Conservation (phyloP, 805 yeast genomes). For the Diddensiella caesifluorescens region DNA sequence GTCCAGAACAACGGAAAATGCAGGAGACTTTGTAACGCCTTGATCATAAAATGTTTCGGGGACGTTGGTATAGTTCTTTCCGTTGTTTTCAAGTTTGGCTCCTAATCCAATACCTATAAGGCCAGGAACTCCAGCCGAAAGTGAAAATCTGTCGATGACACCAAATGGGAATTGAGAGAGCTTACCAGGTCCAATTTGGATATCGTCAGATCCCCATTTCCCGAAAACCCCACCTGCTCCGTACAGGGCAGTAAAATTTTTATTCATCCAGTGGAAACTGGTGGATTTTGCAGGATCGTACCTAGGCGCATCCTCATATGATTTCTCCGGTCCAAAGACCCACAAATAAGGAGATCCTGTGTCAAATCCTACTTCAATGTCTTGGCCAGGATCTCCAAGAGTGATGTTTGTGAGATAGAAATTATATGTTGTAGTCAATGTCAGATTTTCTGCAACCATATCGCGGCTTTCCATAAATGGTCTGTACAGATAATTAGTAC, state of each 20-base stretch:
- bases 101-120: slow-evolving; percentile 37
- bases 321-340: slow-evolving; percentile 37
- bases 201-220: slow-evolving; percentile 29
- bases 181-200: slow-evolving; percentile 21
- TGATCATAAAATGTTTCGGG: slow-evolving; percentile 55
- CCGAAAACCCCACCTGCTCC: slow-evolving; percentile 33
- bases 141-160: slow-evolving; percentile 21
- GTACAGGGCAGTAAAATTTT: slow-evolving; percentile 39
- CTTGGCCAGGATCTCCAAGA: slow-evolving; percentile 42
- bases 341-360: slow-evolving; percentile 49
- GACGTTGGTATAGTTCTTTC: slow-evolving; percentile 49
- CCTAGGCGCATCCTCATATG: slow-evolving; percentile 27
- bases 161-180: slow-evolving; percentile 28
- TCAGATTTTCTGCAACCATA: slow-evolving; percentile 13
- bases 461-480: slow-evolving; percentile 2
- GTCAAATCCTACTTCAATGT: slow-evolving; percentile 40
- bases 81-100: slow-evolving; percentile 42
- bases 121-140: slow-evolving; percentile 61
- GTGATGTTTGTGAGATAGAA: slow-evolving; percentile 33
- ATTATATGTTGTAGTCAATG: slow-evolving; percentile 29
- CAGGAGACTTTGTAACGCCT: slow-evolving; percentile 52
- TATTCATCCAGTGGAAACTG: slow-evolving; percentile 31
- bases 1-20: slow-evolving; percentile 60
- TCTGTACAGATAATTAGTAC: background rate
- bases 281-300: slow-evolving; percentile 26